These are phyloP conservation scores for Hericium rajendrae DNA, from an alignment of 768 basidiomycete species.

Conservation along the genomic window DNA sequence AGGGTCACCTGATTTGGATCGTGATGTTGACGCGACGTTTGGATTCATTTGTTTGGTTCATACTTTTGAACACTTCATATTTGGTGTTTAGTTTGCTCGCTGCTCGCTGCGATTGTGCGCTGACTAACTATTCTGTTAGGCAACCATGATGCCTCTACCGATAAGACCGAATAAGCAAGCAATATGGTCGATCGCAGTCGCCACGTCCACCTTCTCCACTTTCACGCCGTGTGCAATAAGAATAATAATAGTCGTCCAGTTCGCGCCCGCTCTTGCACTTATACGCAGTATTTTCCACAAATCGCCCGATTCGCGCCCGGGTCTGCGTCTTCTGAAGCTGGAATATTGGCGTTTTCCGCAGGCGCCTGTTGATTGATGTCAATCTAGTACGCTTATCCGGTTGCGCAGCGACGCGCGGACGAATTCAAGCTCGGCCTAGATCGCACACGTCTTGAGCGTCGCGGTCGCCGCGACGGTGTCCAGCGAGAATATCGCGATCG, in stretches of 20 bases:
- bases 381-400: conserved; percentile 84
- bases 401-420: conserved; percentile 73
- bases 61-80: no score
- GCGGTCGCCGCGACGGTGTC: conserved; percentile 67
- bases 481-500: conserved; percentile 77
- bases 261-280: conserved; percentile 26
- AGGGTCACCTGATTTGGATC: no score
- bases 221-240: conserved; percentile 60
- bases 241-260: conserved; percentile 31
- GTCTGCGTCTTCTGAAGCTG: conserved; percentile 60
- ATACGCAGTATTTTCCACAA: conserved; percentile 63
- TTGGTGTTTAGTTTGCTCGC: no score
- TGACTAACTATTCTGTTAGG: no score
- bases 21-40: no score
- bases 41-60: no score
- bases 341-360: conserved; percentile 93
- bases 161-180: conserved; percentile 14
- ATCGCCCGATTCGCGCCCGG: conserved; percentile 58
- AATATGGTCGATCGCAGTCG: conserved; percentile 97
- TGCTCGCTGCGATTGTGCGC: no score
- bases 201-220: conserved; percentile 95
- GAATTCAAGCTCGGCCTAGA: conserved; percentile 84
- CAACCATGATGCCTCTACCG: not conserved
- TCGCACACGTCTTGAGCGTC: conserved; percentile 79
- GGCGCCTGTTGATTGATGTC: conserved; percentile 68